Evolutionary conservation across 1,284 basidiomycete species (phyloP).

Genomic region (Austroboletus niveus): DNA sequence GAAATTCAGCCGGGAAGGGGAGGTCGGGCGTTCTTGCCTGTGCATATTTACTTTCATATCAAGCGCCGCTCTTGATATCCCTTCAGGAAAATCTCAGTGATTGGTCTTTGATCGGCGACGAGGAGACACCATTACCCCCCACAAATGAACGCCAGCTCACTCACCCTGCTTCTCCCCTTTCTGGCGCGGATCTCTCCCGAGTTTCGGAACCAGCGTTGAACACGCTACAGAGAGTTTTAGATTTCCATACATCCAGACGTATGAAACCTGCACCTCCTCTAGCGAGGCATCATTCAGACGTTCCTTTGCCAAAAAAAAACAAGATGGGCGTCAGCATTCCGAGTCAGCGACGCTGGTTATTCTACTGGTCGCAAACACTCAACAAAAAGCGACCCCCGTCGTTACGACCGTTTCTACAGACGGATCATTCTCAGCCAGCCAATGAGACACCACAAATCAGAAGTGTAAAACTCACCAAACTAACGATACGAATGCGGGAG

Average conservation of each 20-base stretch:
- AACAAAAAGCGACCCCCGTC: constrained; percentile 50
- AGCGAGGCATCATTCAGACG: constrained; percentile 1
- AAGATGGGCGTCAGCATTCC: constrained; percentile 75
- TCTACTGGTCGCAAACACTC: constrained; percentile 71
- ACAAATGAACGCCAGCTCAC: not conserved
- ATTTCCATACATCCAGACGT: constrained; percentile 64
- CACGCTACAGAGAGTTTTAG: constrained; percentile 58
- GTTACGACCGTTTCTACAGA: constrained; percentile 37
- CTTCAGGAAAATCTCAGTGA: constrained; percentile 9
- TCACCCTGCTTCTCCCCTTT: not conserved
- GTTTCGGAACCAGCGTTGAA: constrained; percentile 21
- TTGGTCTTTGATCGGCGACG: constrained; percentile 21
- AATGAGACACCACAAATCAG: constrained; percentile 6
- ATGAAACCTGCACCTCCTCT: constrained; percentile 48
- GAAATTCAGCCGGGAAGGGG: constrained; percentile 67
- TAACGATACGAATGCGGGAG: constrained; percentile 59
- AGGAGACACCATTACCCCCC: constrained; percentile 15
- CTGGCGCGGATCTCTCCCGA: constrained; percentile 8
- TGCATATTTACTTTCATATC: constrained; percentile 66
- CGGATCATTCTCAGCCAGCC: constrained; percentile 2
- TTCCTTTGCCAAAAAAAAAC: constrained; percentile 38
- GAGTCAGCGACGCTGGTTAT: constrained; percentile 68
- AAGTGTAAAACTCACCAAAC: constrained; percentile 47
- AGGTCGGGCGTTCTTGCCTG: constrained; percentile 82
- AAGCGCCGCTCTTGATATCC: constrained; percentile 4